Evolutionary conservation across 2,329 filamentous ascomycete species (phyloP).

Genomic region (Penicillium sp.): DNA sequence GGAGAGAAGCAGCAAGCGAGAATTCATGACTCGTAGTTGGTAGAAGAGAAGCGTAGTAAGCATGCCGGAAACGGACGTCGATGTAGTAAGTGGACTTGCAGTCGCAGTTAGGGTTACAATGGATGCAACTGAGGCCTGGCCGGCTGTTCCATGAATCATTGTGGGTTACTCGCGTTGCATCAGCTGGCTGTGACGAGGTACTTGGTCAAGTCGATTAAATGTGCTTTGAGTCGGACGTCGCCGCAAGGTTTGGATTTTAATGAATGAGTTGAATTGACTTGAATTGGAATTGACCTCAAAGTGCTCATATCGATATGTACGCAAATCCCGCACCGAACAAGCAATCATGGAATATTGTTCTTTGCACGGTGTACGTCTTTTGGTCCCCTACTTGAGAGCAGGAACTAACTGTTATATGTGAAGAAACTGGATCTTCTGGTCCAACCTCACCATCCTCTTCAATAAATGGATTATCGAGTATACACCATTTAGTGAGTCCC

Average conservation of each 20-base stretch:
- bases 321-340: background rate
- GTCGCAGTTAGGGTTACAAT: conserved; percentile 3
- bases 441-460: conserved; percentile 71
- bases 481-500: conserved; percentile 72
- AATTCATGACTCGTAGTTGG: background rate
- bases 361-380: conserved; percentile 20
- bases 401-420: background rate
- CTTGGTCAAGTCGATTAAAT: background rate
- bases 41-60: background rate
- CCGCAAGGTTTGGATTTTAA: background rate
- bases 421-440: conserved; percentile 29
- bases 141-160: background rate
- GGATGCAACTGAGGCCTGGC: background rate
- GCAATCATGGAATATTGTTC: conserved; percentile 16
- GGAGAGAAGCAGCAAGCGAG: background rate
- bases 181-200: background rate
- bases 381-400: background rate
- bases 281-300: background rate
- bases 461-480: conserved; percentile 97
- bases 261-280: background rate
- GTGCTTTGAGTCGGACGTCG: background rate
- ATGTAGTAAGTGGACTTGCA: background rate
- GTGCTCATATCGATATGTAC: background rate
- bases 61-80: background rate
- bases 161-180: conserved; percentile 3